These are phyloP conservation scores for Spathaspora passalidarum DNA, from an alignment of 805 yeast species.

Conservation along the genomic window DNA sequence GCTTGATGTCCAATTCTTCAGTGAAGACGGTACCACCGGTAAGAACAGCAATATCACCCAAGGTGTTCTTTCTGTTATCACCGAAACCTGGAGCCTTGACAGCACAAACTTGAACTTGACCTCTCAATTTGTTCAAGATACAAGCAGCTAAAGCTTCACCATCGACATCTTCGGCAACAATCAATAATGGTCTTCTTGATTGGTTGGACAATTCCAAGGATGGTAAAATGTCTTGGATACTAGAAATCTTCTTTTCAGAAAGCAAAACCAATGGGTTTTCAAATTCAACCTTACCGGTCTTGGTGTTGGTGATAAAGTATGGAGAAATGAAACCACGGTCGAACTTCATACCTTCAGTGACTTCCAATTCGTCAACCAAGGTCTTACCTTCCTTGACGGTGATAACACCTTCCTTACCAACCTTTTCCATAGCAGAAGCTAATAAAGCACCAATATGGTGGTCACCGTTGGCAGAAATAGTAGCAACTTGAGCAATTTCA, in stretches of 20 bases:
- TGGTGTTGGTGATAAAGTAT: slow-evolving; percentile 91
- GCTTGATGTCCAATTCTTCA: slow-evolving; percentile 92
- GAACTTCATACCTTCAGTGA: slow-evolving; percentile 96
- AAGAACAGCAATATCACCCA: slow-evolving; percentile 92
- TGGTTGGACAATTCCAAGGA: slow-evolving; percentile 91
- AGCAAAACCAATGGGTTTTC: slow-evolving; percentile 88
- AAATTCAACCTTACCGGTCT: slow-evolving; percentile 89
- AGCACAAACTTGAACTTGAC: slow-evolving; percentile 96
- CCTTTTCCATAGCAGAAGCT: slow-evolving; percentile 97
- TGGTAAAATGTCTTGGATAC: slow-evolving; percentile 89
- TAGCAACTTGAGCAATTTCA: slow-evolving; percentile 97
- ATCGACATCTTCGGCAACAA: slow-evolving; percentile 93
- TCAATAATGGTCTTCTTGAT: slow-evolving; percentile 86
- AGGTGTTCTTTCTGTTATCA: slow-evolving; percentile 94
- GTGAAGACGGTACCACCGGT: slow-evolving; percentile 92
- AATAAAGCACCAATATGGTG: slow-evolving; percentile 84
- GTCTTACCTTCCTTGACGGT: slow-evolving; percentile 98
- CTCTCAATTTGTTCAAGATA: slow-evolving; percentile 93
- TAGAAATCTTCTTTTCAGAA: slow-evolving; percentile 85
- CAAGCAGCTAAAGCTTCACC: slow-evolving; percentile 99
- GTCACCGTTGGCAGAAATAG: slow-evolving; percentile 97
- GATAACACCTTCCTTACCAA: slow-evolving; percentile 98
- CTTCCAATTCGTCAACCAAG: slow-evolving; percentile 92
- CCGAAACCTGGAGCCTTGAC: slow-evolving; percentile 99
- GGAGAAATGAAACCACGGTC: slow-evolving; percentile 98